Evolutionary conservation across 768 basidiomycete genomes (phyloP), one percentile per base, ranked within the genome.

Genomic region (Tulasnella sp.): DNA sequence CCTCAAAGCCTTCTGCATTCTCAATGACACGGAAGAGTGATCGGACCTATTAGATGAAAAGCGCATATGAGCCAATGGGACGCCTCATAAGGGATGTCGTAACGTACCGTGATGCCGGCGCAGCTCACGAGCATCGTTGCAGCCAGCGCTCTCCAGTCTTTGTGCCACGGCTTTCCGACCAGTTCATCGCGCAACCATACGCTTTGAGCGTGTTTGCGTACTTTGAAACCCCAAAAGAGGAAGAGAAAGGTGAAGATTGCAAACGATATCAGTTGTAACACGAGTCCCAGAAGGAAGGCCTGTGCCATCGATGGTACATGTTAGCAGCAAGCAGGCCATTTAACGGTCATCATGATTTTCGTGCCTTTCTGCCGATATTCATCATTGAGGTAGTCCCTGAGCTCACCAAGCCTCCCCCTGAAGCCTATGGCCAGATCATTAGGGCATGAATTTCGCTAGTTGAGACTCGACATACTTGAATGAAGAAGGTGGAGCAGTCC

Each of bases 401-500:
- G 0, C 72, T 72, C 1, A 77, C 75, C 29, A 80, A 66, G 0
- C 72, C 70, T 0, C 78, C 80, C 25, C 79, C 80, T 12, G 70
- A 69, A 21, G 78, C 78, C 76, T 80, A 59, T 10, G 54, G 30
- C 4, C 53, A 25, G 22, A 63, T 63, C 31, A 12, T 22, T 27
- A 12, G 22, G 48, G 65, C 21, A 29, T 11, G 19, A 31, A 24
- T 41, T 12, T 24, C 38, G 50, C 24, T 52, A 15, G 48, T 11
- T 41, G n/a, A 7, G 9, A 34, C 11, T 12, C 17, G 1, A 34
- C 50, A n/a, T 45, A 77, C 81, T 68, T 87, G 85, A 45, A 84
- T 76, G 3, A 82, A 65, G 71, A 87, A 85, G 1, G 84, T 84
- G 1, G 74, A 72, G 45, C 85, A 70, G 66, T 87, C 85, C 9